Base-by-base conservation (phyloP, 768 basidiomycete species). In the Suillus cothurnatus region DNA sequence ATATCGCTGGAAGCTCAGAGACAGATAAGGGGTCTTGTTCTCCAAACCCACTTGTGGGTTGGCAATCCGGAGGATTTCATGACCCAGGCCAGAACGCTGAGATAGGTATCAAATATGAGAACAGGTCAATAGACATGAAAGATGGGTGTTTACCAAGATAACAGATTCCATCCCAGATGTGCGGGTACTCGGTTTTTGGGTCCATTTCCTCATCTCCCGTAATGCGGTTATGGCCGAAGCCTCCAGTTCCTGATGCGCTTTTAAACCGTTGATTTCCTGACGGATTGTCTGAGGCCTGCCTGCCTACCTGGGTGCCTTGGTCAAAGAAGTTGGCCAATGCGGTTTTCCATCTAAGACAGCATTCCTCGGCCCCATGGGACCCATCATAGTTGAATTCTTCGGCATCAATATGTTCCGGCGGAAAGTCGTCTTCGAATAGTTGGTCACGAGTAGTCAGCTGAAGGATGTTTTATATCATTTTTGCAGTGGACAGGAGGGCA, bases 11-110 rank as follows among this genome's bases (percentile, higher is more conserved):
- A 53, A 31, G 17, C 52, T 53, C 3, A 53, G 52, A 17, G 52
- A 53, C 26, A 53, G 28, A 31, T 53, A 53, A 8, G 28, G 19
- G 8, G 52, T 53, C 52, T 4, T 53, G 19, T 53, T 53, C 9
- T 53, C 52, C 50, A 52, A 28, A 52, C 19, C 52, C 52, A 53
- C 52, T 6, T 53, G 52, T 17, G 52, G 52, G 52, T 53, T 28
- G 52, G 28, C 3, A 1, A 53, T 53, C 52, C 8, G 8, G 1
- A 53, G 50, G 28, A 53, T 53, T 53, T 53, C 28, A 17, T 11
- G 52, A 53, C 52, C 28, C 15, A 53, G 52, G 8, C 52, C 28
- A 11, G 52, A 53, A 11, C 9, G 3, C 28, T 31, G 28, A 53
- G 19, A 53, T 11, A 1, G 6, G 49, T 15, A 15, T 50, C 14